Evolutionary conservation across 2,329 filamentous ascomycete genomes (phyloP).

Genomic region (Cercospora beticola): DNA sequence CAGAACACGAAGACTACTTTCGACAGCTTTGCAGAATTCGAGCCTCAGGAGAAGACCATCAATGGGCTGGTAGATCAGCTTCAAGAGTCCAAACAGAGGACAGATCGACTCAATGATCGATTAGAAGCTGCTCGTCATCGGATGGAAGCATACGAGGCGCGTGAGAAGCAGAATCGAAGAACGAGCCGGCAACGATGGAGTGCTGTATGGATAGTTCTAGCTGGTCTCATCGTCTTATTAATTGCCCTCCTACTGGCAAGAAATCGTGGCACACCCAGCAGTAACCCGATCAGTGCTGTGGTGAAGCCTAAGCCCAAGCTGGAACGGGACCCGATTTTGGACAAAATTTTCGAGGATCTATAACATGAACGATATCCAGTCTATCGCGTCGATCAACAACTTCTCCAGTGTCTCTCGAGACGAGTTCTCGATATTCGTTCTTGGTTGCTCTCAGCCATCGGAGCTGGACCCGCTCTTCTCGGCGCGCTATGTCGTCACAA

Average conservation of each 20-base stretch:
- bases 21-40: slow-evolving; percentile 60
- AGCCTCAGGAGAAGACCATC: slow-evolving; percentile 64
- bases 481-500: slow-evolving; percentile 1
- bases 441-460: background rate
- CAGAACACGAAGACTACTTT: slow-evolving; percentile 63
- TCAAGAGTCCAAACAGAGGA: slow-evolving; percentile 58
- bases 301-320: slow-evolving; percentile 25
- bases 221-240: slow-evolving; percentile 28
- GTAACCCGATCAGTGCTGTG: slow-evolving; percentile 12
- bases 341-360: slow-evolving; percentile 34
- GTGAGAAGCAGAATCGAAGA: slow-evolving; percentile 67
- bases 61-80: slow-evolving; percentile 62
- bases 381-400: background rate
- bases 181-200: slow-evolving; percentile 46
- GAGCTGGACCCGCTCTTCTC: background rate
- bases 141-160: slow-evolving; percentile 66
- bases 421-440: background rate
- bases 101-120: slow-evolving; percentile 60
- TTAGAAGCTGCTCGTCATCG: slow-evolving; percentile 63
- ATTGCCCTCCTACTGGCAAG: slow-evolving; percentile 30
- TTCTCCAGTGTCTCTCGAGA: background rate
- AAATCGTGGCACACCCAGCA: slow-evolving; percentile 21
- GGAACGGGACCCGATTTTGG: slow-evolving; percentile 33
- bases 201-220: slow-evolving; percentile 32
- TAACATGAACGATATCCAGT: slow-evolving; percentile 15